Evolutionary conservation across 208 protist species (phyloP), one percentile per base, ranked within the genome.

Genomic region (Herpetomonas tarakana): DNA sequence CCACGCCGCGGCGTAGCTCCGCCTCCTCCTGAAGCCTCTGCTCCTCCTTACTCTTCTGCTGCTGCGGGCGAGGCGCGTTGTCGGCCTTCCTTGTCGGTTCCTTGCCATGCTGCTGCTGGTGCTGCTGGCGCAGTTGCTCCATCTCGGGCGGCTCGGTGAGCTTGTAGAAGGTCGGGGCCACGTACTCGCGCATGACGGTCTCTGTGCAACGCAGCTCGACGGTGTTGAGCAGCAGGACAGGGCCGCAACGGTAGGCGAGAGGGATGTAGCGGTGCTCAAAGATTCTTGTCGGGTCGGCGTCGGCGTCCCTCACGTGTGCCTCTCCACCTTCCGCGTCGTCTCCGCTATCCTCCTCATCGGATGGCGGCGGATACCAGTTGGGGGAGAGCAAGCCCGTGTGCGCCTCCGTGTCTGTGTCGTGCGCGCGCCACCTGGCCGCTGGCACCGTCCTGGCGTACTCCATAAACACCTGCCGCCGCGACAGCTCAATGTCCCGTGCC

Each of bases 171-270:
- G 63, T 63, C 3, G 75, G 70, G 9, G 64, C 58, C 7, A 82
- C 61, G 30, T 68, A 67, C 35, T 64, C 65, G 12, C 63, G 50
- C 62, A 82, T 35, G 19, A 68, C 31, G 26, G 52, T 47, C 35
- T 73, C 67, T 16, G 70, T 77, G 49, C 75, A 82, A 12, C 49
- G 52, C 51, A 82, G 62, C 64, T 82, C 75, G 16, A 63, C 62
- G 18, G 66, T 71, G 58, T 82, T 82, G 26, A 82, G 65, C 28
- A 82, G 52, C 18, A 74, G 51, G 31, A 82, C 65, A 9, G 70
- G 26, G 1, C 75, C 74, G 19, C 63, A 65, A 1, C 62, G 68
- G 27, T 56, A 39, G 29, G 44, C 38, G 29, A 71, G 56, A 35
- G 64, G 55, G 29, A 56, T 62, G 28, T 24, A 44, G 26, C 51